Percentiles rank a stretch among this genome's conserved stretches.
phyloP scores from a whole-genome alignment of 768 basidiomycete species.

The Amyloporia xantha region DNA sequence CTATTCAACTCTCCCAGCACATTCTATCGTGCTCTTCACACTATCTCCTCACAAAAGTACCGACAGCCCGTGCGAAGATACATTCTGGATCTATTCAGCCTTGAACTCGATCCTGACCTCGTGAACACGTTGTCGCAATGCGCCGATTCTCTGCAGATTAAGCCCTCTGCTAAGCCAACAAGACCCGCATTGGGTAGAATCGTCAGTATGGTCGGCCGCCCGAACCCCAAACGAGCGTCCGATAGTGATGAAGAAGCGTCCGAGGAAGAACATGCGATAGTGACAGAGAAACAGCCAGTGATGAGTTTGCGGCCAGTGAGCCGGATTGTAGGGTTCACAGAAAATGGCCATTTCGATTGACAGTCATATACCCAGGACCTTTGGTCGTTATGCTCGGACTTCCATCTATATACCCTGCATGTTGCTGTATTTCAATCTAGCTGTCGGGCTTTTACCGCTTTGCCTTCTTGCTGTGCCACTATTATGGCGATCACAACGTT shows the following conservation, averaged over 20 bases:
- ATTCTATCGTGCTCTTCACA: slow-evolving; percentile 80
- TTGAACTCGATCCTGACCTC: slow-evolving; percentile 63
- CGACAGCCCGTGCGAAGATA: slow-evolving; percentile 89
- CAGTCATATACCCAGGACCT: no score
- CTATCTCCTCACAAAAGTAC: slow-evolving; percentile 85
- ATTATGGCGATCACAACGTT: no score
- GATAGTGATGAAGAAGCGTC: slow-evolving; percentile 55
- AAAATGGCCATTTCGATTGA: neutral
- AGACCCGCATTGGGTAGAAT: slow-evolving; percentile 28
- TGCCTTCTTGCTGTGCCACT: no score
- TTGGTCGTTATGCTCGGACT: no score
- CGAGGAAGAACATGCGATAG: slow-evolving; percentile 36
- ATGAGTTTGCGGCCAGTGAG: slow-evolving; percentile 53
- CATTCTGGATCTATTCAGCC: slow-evolving; percentile 87
- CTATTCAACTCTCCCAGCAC: slow-evolving; percentile 75
- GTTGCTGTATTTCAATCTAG: no score
- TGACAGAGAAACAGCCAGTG: slow-evolving; percentile 44
- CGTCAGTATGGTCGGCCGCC: slow-evolving; percentile 55
- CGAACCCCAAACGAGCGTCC: slow-evolving; percentile 33
- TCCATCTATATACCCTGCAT: no score
- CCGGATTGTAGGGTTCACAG: slow-evolving; percentile 52
- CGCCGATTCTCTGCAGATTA: slow-evolving; percentile 34
- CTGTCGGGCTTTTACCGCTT: no score
- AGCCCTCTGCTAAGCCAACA: neutral
- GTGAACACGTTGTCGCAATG: slow-evolving; percentile 49